Percentiles rank a stretch among this genome's conserved stretches.
Evolutionary conservation across 805 yeast species (phyloP).

Genomic region (Schwanniomyces vanrijiae): DNA sequence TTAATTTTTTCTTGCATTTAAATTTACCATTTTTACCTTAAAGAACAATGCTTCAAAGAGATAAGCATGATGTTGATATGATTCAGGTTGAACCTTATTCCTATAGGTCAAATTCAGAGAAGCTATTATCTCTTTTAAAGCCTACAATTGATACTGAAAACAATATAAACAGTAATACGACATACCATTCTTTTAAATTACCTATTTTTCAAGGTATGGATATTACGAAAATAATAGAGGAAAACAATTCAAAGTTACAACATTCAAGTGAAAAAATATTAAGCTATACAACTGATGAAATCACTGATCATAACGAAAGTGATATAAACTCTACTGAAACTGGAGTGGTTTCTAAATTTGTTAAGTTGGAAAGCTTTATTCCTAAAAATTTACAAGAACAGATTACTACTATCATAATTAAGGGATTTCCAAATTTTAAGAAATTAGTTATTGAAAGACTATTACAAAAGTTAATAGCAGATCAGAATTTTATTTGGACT

Average conservation of each 20-base stretch:
- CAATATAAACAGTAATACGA: background rate
- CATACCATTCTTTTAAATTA: conserved; percentile 4
- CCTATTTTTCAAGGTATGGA: conserved; percentile 18
- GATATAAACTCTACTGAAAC: conserved; percentile 4
- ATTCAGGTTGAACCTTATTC: conserved; percentile 10
- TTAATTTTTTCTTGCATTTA: background rate
- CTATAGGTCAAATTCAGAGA: conserved; percentile 4
- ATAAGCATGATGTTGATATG: conserved; percentile 1
- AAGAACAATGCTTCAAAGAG: background rate
- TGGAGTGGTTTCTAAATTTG: conserved; percentile 12
- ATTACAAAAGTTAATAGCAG: conserved; percentile 17
- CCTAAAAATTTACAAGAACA: conserved; percentile 38
- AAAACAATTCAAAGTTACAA: conserved; percentile 11
- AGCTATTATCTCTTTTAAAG: conserved; percentile 12
- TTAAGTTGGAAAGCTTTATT: conserved; percentile 25
- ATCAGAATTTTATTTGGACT: conserved; percentile 32
- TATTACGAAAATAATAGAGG: conserved; percentile 11
- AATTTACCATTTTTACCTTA: background rate
- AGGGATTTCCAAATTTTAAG: conserved; percentile 32
- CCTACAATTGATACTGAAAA: background rate
- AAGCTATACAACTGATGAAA: background rate
- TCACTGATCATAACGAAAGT: conserved; percentile 1
- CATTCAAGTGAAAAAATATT: background rate
- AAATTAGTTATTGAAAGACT: conserved; percentile 32
- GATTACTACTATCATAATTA: conserved; percentile 29